Evolutionary conservation across 148 eudicot species (phyloP).

Genomic region (Silene conica): DNA sequence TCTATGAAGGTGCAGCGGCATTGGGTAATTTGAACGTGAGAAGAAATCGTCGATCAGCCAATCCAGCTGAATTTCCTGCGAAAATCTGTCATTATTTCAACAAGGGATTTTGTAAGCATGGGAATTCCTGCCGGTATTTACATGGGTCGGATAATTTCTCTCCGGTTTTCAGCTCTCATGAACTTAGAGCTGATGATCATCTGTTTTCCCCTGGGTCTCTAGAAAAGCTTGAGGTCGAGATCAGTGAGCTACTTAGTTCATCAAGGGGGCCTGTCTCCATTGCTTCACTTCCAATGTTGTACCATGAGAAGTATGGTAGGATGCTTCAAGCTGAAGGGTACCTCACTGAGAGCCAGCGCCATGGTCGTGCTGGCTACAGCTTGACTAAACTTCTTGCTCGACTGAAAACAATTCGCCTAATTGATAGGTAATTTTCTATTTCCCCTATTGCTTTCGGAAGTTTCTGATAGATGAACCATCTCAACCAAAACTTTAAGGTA

Average conservation of each 20-base stretch:
- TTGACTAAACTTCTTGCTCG: conserved; percentile 62
- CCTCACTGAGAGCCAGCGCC: conserved; percentile 67
- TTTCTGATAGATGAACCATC: too few species aligned
- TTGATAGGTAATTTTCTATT: conserved; percentile 37
- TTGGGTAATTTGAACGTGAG: conserved; percentile 29
- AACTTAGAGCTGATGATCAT: conserved; percentile 38
- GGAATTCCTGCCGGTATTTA: conserved; percentile 61
- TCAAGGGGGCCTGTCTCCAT: conserved; percentile 50
- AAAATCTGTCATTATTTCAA: conserved; percentile 74
- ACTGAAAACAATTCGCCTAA: conserved; percentile 38
- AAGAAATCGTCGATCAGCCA: conserved; percentile 36
- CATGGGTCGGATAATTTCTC: conserved; percentile 51
- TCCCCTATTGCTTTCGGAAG: too few species aligned
- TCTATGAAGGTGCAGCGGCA: conserved; percentile 36
- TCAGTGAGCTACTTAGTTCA: conserved; percentile 45
- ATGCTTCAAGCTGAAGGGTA: conserved; percentile 62
- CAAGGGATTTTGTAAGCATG: conserved; percentile 85
- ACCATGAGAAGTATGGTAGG: conserved; percentile 44
- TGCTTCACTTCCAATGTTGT: conserved; percentile 51
- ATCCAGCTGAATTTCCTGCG: conserved; percentile 44
- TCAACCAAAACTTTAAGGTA: too few species aligned
- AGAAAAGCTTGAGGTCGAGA: conserved; percentile 49
- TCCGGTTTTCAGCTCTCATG: conserved; percentile 37
- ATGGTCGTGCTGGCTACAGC: conserved; percentile 62
- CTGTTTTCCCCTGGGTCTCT: conserved; percentile 38